Percentiles rank a stretch among this genome's conserved stretches.
Evolutionary conservation across 371 early-diverging fungal genomes (phyloP).

Genomic region (Lichtheimia ornata): DNA sequence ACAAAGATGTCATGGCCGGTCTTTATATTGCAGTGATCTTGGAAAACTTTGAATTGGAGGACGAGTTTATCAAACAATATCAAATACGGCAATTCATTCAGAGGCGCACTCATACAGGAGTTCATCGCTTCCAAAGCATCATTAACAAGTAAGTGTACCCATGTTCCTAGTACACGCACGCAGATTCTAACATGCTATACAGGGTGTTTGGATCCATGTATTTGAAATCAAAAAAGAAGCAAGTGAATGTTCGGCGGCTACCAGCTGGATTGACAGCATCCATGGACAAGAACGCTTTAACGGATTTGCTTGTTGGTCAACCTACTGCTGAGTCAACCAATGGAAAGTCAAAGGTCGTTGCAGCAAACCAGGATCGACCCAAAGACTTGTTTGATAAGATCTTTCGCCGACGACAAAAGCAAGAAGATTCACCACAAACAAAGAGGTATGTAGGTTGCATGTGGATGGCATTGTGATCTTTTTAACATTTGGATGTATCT

Average conservation of each 20-base stretch:
- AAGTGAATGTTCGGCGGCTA: conserved; percentile 41
- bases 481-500: no score
- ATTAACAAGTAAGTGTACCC: conserved; percentile 19
- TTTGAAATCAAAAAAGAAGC: conserved; percentile 31
- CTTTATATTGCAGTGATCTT: conserved; percentile 67
- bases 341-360: background rate
- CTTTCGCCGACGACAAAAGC: background rate
- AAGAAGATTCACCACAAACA: conserved; percentile 5
- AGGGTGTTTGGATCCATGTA: conserved; percentile 35
- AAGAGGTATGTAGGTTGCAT: background rate
- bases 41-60: conserved; percentile 67
- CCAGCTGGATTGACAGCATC: conserved; percentile 46
- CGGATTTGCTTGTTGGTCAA: conserved; percentile 22
- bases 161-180: background rate
- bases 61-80: conserved; percentile 57
- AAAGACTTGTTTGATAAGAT: background rate
- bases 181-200: background rate
- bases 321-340: background rate
- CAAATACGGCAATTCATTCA: conserved; percentile 62
- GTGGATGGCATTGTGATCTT: no score
- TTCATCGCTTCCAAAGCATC: conserved; percentile 28
- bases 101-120: conserved; percentile 42
- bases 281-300: conserved; percentile 37
- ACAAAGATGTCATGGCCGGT: conserved; percentile 57
- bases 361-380: background rate